Evolutionary conservation across 805 yeast genomes (phyloP), one percentile per base, ranked within the genome.

Genomic region (Barnettozyma salicaria): DNA sequence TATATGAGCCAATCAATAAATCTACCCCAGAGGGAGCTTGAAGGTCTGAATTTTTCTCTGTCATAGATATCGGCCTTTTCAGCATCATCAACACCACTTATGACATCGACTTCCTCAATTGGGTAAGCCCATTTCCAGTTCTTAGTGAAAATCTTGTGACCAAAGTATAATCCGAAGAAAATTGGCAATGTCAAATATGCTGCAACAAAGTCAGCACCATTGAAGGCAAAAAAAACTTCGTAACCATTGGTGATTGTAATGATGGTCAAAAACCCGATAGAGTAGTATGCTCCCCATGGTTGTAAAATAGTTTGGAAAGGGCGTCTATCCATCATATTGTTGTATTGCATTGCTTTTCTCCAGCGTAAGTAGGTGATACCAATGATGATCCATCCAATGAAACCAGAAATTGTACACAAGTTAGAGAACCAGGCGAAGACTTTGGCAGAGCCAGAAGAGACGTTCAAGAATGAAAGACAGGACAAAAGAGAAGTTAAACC

Each of bases 321-420:
- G 23, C 76, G 65, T 52, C 83, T 70, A 34, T 75, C 77, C 41
- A 60, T 58, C 34, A 80, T 56, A 26, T 63, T 63, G 49, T 80
- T 76, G 60, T 55, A 72, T 4, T 50, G 47, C 31, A 80, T 67
- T 10, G 85, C 89, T 50, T 72, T 74, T 60, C 84, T 75, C 64
- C 82, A 84, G 50, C 75, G 70, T 39, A 84, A 61, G 61, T 77
- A 85, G 29, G 82, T 73, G 42, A 78, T 65, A 44, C 80, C 67
- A 50, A 82, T 78, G 39, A 83, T 71, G 31, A 78, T 65, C 89
- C 90, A 84, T 43, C 86, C 80, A 49, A 83, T 62, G 47, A 84
- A 68, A 45, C 90, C 90, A 37, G 82, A 76, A 46, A 83, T 78
- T 29, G 90, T 78, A 40, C 80, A 86, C 37, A 82, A 79, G 55